phyloP scores from a whole-genome alignment of 345 rosid species.

The Brassica nigra region DNA sequence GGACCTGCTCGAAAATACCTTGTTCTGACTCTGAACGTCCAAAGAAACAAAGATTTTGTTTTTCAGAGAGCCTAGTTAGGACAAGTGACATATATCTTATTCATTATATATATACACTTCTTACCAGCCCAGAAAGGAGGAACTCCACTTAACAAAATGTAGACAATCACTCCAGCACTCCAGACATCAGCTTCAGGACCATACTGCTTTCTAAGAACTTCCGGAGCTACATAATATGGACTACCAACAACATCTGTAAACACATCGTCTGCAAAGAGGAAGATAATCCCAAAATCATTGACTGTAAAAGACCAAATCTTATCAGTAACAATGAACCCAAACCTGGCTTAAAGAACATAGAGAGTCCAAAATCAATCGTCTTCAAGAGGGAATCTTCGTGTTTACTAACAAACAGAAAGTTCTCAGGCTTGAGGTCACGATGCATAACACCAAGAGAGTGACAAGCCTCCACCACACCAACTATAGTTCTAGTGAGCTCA shows the following conservation, averaged over 20 bases:
- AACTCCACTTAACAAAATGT: constrained; percentile 84
- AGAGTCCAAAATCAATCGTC: neutral
- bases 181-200: constrained; percentile 93
- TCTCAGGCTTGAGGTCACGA: neutral
- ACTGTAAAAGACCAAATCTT: too few species aligned
- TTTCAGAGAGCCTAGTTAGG: neutral
- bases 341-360: neutral
- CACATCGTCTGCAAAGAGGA: constrained; percentile 58
- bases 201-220: constrained; percentile 71
- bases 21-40: constrained; percentile 65
- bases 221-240: constrained; percentile 94
- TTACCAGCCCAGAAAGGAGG: constrained; percentile 98
- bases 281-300: neutral
- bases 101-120: neutral
- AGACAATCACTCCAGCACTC: constrained; percentile 95
- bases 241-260: constrained; percentile 88
- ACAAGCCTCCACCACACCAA: neutral
- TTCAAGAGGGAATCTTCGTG: neutral
- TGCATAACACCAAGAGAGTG: constrained; percentile 1
- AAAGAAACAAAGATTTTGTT: constrained; percentile 9
- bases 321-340: neutral
- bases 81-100: constrained; percentile 2
- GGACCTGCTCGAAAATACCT: constrained; percentile 85
- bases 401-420: neutral
- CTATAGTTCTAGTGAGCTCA: neutral